A percentile compares a stretch with the other conserved stretches of the same genome.
Conservation (phyloP, 192 early-diverging fungal genomes). For the Coemansia sp. region DNA sequence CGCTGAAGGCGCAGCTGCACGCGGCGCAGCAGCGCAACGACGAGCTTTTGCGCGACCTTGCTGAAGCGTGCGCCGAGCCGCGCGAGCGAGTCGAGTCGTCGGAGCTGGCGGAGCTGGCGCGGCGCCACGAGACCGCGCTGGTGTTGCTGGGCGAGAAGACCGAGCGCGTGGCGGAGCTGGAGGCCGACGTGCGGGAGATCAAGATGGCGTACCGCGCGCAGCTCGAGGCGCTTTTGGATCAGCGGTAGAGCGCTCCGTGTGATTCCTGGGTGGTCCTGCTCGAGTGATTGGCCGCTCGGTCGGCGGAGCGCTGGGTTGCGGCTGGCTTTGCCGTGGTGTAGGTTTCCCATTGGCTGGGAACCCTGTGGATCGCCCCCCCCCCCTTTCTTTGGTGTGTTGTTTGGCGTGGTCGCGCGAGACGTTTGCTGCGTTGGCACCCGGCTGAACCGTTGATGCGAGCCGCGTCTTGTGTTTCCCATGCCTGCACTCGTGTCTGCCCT, state of each 20-base stretch:
- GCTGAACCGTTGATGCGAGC: background rate
- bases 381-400: too few species aligned
- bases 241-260: too few species aligned
- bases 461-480: too few species aligned
- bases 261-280: too few species aligned
- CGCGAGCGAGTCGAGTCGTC: slow-evolving; percentile 58
- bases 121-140: slow-evolving; percentile 62
- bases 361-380: too few species aligned
- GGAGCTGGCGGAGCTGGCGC: slow-evolving; percentile 60
- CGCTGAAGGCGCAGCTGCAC: slow-evolving; percentile 49
- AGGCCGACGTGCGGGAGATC: slow-evolving; percentile 75
- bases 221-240: slow-evolving; percentile 55
- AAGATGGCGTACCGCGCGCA: slow-evolving; percentile 70
- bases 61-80: slow-evolving; percentile 63
- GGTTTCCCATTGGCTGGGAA: slow-evolving; percentile 14
- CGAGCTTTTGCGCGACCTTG: slow-evolving; percentile 52
- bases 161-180: slow-evolving; percentile 78
- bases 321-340: slow-evolving; percentile 8
- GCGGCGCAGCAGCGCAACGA: slow-evolving; percentile 39
- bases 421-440: background rate
- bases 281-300: background rate
- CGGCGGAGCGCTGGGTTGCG: background rate
- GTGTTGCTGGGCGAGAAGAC: slow-evolving; percentile 89
- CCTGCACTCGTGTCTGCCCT: too few species aligned
- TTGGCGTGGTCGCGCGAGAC: background rate